Percentiles rank a stretch among this genome's conserved stretches.
These are phyloP conservation scores for Fusarium sp. DNA, from an alignment of 2,329 filamentous ascomycete species.

Conservation along the genomic window DNA sequence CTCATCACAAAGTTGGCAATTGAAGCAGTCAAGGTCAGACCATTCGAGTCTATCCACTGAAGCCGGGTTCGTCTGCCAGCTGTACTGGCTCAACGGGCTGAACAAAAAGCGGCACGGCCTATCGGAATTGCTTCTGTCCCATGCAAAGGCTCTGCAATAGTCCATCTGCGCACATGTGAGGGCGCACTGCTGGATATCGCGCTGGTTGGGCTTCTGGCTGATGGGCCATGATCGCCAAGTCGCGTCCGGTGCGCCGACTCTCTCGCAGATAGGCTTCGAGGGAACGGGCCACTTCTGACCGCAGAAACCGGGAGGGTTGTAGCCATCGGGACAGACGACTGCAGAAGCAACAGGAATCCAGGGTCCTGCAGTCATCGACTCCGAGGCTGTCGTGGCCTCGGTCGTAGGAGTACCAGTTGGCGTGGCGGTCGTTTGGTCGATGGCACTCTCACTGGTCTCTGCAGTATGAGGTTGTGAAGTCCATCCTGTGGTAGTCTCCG, in stretches of 20 bases:
- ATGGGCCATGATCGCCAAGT: neutral
- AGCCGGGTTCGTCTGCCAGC: neutral
- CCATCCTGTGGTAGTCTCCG: no score
- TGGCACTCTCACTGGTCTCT: no score
- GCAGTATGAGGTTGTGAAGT: no score
- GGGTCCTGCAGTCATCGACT: neutral
- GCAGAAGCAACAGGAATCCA: neutral
- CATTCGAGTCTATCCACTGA: neutral
- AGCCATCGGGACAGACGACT: neutral
- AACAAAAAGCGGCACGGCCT: neutral
- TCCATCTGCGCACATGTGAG: neutral
- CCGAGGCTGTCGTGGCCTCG: neutral
- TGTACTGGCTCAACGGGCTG: neutral
- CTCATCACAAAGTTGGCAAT: slow-evolving; percentile 2
- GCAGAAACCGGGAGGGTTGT: neutral
- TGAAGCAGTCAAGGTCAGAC: slow-evolving; percentile 5
- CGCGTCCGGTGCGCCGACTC: neutral
- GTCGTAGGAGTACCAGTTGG: neutral
- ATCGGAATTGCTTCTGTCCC: neutral
- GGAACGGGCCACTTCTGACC: neutral
- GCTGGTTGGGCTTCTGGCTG: neutral
- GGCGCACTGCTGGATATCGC: neutral
- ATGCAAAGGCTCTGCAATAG: neutral
- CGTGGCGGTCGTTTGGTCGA: no score
- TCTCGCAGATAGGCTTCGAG: neutral